Percentiles rank a stretch among this genome's conserved stretches.
Evolutionary conservation across 2,329 filamentous ascomycete genomes (phyloP).

Genomic region (Aureobasidium namibiae): DNA sequence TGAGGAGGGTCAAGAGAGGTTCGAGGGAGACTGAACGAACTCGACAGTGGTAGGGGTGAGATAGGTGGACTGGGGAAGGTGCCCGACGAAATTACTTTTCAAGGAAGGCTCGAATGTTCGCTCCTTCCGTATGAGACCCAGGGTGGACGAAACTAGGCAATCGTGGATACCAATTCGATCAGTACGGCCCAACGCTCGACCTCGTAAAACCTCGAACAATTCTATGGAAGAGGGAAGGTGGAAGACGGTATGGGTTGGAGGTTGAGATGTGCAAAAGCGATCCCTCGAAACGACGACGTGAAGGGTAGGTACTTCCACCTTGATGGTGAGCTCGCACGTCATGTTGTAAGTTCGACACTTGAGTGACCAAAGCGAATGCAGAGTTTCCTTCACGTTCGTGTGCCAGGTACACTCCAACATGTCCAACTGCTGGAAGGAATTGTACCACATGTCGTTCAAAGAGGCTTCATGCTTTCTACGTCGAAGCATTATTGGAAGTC

Average conservation of each 20-base stretch:
- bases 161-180: conserved; percentile 6
- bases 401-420: background rate
- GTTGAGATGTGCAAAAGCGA: background rate
- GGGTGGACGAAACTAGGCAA: background rate
- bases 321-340: conserved; percentile 12
- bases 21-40: background rate
- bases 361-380: background rate
- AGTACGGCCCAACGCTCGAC: background rate
- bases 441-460: background rate
- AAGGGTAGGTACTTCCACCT: background rate
- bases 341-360: background rate
- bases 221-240: background rate
- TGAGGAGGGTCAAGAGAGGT: background rate
- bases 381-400: background rate
- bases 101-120: background rate
- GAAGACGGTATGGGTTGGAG: background rate
- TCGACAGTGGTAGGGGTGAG: background rate
- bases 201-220: background rate
- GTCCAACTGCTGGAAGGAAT: background rate
- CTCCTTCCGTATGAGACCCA: background rate
- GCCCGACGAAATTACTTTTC: background rate
- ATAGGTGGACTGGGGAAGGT: background rate
- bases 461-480: background rate
- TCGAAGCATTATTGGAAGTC: background rate
- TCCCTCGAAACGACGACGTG: background rate